Percentiles rank a stretch among this genome's conserved stretches.
Evolutionary conservation across 2,329 filamentous ascomycete species (phyloP).

Genomic region (Cylindrodendrum hubeiense): DNA sequence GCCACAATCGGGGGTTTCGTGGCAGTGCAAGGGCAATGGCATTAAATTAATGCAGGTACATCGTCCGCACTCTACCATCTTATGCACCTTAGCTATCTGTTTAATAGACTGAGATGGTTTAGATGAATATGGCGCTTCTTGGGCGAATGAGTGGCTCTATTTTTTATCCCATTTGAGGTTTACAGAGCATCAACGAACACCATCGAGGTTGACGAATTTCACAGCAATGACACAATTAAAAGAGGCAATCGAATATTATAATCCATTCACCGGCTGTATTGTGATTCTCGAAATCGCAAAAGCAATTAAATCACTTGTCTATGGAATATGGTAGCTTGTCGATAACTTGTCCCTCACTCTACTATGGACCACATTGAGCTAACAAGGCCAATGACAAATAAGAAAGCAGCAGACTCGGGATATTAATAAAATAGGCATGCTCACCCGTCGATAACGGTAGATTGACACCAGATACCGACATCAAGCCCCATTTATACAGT

Average conservation of each 20-base stretch:
- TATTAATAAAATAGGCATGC: neutral
- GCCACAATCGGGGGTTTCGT: slow-evolving; percentile 6
- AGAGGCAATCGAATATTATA: neutral
- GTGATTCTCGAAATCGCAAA: neutral
- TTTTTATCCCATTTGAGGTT: too few species aligned
- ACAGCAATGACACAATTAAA: neutral
- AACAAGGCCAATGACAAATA: neutral
- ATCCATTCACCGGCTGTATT: neutral
- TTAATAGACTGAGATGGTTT: neutral
- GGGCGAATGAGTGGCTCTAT: too few species aligned
- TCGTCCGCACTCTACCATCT: neutral
- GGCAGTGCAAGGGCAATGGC: slow-evolving; percentile 7
- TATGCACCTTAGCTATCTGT: neutral
- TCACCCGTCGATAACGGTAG: neutral
- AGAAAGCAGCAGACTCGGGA: neutral
- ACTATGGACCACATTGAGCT: neutral
- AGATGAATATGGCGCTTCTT: too few species aligned
- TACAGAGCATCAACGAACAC: too few species aligned
- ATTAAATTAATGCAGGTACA: neutral
- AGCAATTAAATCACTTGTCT: neutral
- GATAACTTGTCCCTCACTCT: neutral
- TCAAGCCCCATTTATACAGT: neutral
- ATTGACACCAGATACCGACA: too few species aligned
- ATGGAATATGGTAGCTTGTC: neutral
- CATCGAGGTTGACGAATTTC: too few species aligned